phyloP scores from a whole-genome alignment of 83 land plant genomes.

The Diphasiastrum complanatum region DNA sequence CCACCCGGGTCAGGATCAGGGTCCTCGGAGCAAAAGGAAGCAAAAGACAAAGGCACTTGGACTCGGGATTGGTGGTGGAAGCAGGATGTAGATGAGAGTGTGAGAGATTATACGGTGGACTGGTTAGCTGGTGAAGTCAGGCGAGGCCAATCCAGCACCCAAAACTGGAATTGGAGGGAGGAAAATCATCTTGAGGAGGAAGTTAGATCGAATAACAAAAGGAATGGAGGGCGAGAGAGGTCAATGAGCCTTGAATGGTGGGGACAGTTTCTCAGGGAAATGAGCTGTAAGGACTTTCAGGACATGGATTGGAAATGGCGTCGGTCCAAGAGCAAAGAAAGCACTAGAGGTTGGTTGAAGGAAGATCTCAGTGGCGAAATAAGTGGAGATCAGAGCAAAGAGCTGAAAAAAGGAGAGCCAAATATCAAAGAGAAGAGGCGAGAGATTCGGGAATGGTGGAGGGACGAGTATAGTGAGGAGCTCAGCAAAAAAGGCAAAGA shows the following conservation, averaged over 20 bases:
- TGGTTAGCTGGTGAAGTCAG: too few relatives aligned
- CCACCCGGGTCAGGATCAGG: not conserved
- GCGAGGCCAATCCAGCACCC: slow-evolving; percentile 5
- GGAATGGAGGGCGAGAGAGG: slow-evolving; percentile 20
- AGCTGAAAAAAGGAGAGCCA: too few relatives aligned
- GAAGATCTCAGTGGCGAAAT: slow-evolving; percentile 55
- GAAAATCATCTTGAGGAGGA: too few relatives aligned
- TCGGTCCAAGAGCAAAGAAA: too few relatives aligned
- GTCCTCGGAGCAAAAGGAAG: slow-evolving; percentile 14
- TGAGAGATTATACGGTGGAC: slow-evolving; percentile 76
- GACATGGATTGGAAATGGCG: slow-evolving; percentile 16
- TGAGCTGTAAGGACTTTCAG: too few relatives aligned
- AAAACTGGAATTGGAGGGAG: slow-evolving; percentile 7
- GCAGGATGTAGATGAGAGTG: slow-evolving; percentile 60
- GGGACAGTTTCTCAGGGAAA: slow-evolving; percentile 47
- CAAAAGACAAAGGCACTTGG: too few relatives aligned
- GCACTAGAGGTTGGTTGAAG: too few relatives aligned
- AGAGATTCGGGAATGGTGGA: slow-evolving; percentile 7
- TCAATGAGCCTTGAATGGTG: slow-evolving; percentile 56
- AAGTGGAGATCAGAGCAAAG: too few relatives aligned
- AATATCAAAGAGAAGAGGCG: slow-evolving; percentile 39
- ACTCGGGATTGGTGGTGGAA: slow-evolving; percentile 57
- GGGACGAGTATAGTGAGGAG: too few relatives aligned
- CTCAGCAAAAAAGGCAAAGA: too few relatives aligned
- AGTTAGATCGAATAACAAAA: slow-evolving; percentile 11